Conservation (phyloP, 2,329 filamentous ascomycete species). For the Alternaria atra region DNA sequence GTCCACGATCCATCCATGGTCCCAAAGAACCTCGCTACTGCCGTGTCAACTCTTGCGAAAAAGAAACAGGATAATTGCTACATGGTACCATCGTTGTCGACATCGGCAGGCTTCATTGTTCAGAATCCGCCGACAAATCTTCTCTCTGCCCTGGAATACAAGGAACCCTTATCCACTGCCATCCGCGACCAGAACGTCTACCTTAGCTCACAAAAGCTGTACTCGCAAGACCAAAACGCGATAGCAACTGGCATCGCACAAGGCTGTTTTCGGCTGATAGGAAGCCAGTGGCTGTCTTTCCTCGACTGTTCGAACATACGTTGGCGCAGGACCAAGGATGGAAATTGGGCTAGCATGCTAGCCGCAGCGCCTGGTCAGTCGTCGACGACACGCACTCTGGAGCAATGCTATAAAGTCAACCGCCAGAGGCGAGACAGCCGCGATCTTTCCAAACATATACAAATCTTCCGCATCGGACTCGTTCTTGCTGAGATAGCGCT, state of each 20-base stretch:
- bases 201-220: slow-evolving; percentile 32
- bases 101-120: slow-evolving; percentile 33
- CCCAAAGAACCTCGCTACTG: slow-evolving; percentile 19
- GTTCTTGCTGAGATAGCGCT: slow-evolving; percentile 36
- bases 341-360: slow-evolving; percentile 37
- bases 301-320: slow-evolving; percentile 36
- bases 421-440: slow-evolving; percentile 11
- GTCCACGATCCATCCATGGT: slow-evolving; percentile 23
- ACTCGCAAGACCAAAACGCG: slow-evolving; percentile 36
- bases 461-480: slow-evolving; percentile 41
- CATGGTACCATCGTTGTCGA: slow-evolving; percentile 29
- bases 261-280: slow-evolving; percentile 34
- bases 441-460: slow-evolving; percentile 30
- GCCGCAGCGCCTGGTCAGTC: slow-evolving; percentile 24
- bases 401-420: slow-evolving; percentile 20
- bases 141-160: slow-evolving; percentile 34
- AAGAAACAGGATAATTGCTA: slow-evolving; percentile 21
- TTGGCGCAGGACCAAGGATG: slow-evolving; percentile 30
- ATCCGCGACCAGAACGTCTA: slow-evolving; percentile 20
- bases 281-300: slow-evolving; percentile 35
- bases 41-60: slow-evolving; percentile 21
- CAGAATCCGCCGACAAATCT: slow-evolving; percentile 26
- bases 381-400: slow-evolving; percentile 24
- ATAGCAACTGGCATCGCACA: slow-evolving; percentile 35
- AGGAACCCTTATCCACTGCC: slow-evolving; percentile 32